Evolutionary conservation across 257 asterid genomes (phyloP), one percentile per base, ranked within the genome.

Genomic region (Voacanga thouarsii): DNA sequence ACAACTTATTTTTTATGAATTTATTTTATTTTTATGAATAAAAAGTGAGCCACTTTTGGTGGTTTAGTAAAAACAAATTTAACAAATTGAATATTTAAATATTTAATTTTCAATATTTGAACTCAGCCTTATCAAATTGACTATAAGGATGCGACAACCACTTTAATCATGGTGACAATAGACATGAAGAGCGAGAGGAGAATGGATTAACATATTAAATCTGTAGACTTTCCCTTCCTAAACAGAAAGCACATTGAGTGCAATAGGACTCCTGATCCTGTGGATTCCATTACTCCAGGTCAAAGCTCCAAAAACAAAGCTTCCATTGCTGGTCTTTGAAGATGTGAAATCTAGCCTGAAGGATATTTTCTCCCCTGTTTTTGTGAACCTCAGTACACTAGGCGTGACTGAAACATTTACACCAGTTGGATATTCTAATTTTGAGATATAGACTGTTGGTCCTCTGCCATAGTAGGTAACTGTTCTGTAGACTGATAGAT

Each of bases 401-500:
- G 95, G 95, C 23, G 77, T 74, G 47, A 88, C 84, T 5, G 85
- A 83, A 72, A 85, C 82, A 21, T 87, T 61, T 33, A 88, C 90
- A 59, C 92, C 88, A 37, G 71, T 70, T 41, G 92, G 91, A 73
- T 72, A 65, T 67, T 87, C 86, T 45, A 90, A 43, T 39, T 77
- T 21, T 59, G 89, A 80, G 71, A 67, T 74, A 78, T 85, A 90
- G 37, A 86, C 71, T 51, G 87, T 84, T 6, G 84, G 81, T 18
- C 92, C 92, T 72, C 73, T 70, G 8, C 92, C 92, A 50, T 70
- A 80, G 47, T 88, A 90, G 37, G 92, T 90, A 26, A 88, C 91
- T 53, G 82, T 85, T 83, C 92, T 74, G 37, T 80, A 84, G 77
- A 88, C 91, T 23, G 90, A 80, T 51, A 80, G 44, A 23, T 74